Percentiles rank a stretch among this genome's conserved stretches.
phyloP scores from a whole-genome alignment of 257 asterid species.

The Nicotiana sylvestris region DNA sequence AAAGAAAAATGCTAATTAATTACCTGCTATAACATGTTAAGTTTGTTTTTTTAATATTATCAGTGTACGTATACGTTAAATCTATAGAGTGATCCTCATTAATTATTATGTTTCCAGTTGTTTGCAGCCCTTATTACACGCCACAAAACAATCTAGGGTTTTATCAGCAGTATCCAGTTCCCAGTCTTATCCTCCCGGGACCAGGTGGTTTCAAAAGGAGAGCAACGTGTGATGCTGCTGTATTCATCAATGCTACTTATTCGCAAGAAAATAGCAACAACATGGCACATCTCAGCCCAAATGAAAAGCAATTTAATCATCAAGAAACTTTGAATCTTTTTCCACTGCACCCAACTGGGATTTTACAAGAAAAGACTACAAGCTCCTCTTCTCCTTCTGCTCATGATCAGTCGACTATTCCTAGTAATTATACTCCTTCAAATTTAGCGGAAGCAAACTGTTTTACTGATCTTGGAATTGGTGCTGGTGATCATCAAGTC shows the following conservation, averaged over 20 bases:
- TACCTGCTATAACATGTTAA: no score
- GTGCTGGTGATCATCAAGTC: constrained; percentile 22
- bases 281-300: neutral
- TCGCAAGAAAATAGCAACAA: neutral
- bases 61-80: neutral
- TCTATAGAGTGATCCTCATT: neutral
- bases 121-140: constrained; percentile 55
- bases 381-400: neutral
- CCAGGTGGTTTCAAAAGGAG: constrained; percentile 21
- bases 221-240: neutral
- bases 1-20: no score
- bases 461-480: constrained; percentile 8
- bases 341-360: constrained; percentile 71
- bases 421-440: constrained; percentile 17
- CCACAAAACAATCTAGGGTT: constrained; percentile 29
- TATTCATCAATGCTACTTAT: neutral
- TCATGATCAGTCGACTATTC: neutral
- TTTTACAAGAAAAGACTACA: constrained; percentile 29
- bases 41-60: neutral
- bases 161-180: constrained; percentile 33
- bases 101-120: constrained; percentile 22
- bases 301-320: neutral
- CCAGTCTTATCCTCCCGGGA: constrained; percentile 33
- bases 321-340: constrained; percentile 75
- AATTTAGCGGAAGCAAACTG: neutral